These are phyloP conservation scores for Pichia cephalocereana DNA, from an alignment of 805 yeast species.

Conservation along the genomic window DNA sequence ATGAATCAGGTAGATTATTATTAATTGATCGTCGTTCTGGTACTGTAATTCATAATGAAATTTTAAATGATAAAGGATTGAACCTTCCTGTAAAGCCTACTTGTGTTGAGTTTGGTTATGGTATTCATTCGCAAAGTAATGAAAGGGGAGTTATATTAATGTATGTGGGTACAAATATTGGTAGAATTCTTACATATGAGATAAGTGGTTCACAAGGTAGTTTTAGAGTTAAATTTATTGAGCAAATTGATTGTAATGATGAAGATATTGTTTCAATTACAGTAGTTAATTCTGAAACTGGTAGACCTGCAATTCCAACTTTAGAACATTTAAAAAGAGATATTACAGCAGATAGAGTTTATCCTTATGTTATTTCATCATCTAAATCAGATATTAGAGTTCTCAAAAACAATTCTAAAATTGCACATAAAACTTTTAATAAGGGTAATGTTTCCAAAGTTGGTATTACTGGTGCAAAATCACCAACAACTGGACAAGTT, in stretches of 20 bases:
- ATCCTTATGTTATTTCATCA: constrained; percentile 50
- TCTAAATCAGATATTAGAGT: constrained; percentile 56
- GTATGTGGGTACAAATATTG: constrained; percentile 68
- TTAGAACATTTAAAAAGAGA: constrained; percentile 44
- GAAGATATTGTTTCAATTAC: constrained; percentile 45
- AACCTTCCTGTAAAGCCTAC: constrained; percentile 35
- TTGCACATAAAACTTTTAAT: constrained; percentile 54
- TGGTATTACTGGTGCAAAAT: constrained; percentile 40
- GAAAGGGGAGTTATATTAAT: constrained; percentile 46
- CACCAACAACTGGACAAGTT: constrained; percentile 12
- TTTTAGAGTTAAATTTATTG: constrained; percentile 47
- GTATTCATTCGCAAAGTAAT: constrained; percentile 32
- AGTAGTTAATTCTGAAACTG: constrained; percentile 50
- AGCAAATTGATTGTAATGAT: constrained; percentile 38
- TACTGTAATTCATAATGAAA: constrained; percentile 35
- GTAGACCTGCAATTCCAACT: constrained; percentile 58
- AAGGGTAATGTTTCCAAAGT: constrained; percentile 36
- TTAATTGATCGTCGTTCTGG: constrained; percentile 73
- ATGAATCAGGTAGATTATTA: constrained; percentile 61
- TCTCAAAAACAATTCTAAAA: constrained; percentile 49
- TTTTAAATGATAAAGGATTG: constrained; percentile 21
- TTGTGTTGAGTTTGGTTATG: constrained; percentile 61
- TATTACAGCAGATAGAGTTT: constrained; percentile 31
- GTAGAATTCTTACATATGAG: constrained; percentile 59
- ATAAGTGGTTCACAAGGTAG: constrained; percentile 58